Evolutionary conservation across 352 stramenopile genomes (phyloP), one percentile per base, ranked within the genome.

Genomic region (Pythium chondricola): DNA sequence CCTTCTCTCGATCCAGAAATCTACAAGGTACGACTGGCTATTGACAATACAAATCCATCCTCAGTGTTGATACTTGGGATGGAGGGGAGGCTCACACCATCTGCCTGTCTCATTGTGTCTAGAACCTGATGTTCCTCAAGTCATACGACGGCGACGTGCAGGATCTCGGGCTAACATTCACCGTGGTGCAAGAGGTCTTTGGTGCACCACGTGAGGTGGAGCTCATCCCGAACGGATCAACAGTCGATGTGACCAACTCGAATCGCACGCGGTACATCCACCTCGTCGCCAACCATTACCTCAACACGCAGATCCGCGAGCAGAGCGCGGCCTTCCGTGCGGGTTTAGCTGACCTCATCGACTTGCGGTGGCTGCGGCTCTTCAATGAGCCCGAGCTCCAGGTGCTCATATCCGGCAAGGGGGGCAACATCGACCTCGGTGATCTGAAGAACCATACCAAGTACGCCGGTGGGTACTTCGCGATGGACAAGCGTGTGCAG

Each of bases 321-420:
- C 92, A 98, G 68, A 91, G 85, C 22, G 70, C 95, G 54, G 95
- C 94, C 4, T 98, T 98, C 52, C 84, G 88, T 6, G 61, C 78
- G 18, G 96, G 96, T 2, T 55, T 99, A 6, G 89, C 74, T 37
- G 86, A 98, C 45, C 83, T 98, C 22, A 96, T 99, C 48, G 82
- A 97, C 53, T 62, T 77, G 26, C 71, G 67, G 6, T 98, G 91
- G 88, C 72, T 98, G 7, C 71, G 86, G 55, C 82, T 98, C 50
- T 99, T 99, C 66, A 97, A 97, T 43, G 86, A 98, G 56, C 91
- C 93, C 2, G 96, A 98, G 63, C 67, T 98, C 6, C 95, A 98
- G 65, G 83, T 96, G 53, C 74, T 99, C 4, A 97, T 99, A 42
- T 93, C 76, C 24, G 76, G 71, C 38, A 78, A 80, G 50, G 75